These are phyloP conservation scores for Calonectria montana DNA, from an alignment of 2,329 filamentous ascomycete genomes.

Conservation along the genomic window DNA sequence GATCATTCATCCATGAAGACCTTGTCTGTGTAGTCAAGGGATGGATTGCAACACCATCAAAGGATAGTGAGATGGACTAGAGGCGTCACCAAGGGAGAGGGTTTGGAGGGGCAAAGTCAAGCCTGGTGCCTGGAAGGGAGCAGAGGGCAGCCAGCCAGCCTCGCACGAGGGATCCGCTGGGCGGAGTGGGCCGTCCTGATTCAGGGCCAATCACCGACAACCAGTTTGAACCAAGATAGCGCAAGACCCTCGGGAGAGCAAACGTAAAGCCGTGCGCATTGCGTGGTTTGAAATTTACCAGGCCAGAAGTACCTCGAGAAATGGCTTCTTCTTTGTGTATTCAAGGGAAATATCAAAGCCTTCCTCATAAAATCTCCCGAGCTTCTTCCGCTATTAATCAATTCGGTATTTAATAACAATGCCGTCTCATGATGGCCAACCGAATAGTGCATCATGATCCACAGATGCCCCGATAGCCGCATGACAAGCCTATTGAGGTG, in stretches of 20 bases:
- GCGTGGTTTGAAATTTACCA: conserved; percentile 7
- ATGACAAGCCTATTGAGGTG: conserved; percentile 14
- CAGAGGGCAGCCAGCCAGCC: conserved; percentile 22
- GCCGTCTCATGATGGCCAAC: conserved; percentile 12
- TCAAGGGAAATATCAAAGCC: neutral
- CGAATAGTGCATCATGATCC: conserved; percentile 9
- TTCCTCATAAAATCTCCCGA: neutral
- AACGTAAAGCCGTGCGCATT: neutral
- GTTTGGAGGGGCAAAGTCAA: conserved; percentile 37
- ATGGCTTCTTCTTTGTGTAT: neutral
- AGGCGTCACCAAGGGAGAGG: conserved; percentile 27
- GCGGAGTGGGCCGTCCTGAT: neutral
- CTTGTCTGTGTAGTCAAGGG: neutral
- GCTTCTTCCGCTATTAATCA: neutral
- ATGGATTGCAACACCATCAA: neutral
- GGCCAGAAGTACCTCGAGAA: neutral
- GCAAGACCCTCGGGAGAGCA: neutral
- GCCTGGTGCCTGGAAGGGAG: conserved; percentile 27
- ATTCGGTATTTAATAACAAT: neutral
- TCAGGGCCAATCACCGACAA: neutral
- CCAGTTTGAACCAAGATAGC: neutral
- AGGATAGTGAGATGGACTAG: neutral
- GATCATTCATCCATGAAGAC: neutral
- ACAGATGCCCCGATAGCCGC: conserved; percentile 15
- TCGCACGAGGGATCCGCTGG: conserved; percentile 28